phyloP scores from a whole-genome alignment of 768 basidiomycete genomes.

The Mrakia blollopis region DNA sequence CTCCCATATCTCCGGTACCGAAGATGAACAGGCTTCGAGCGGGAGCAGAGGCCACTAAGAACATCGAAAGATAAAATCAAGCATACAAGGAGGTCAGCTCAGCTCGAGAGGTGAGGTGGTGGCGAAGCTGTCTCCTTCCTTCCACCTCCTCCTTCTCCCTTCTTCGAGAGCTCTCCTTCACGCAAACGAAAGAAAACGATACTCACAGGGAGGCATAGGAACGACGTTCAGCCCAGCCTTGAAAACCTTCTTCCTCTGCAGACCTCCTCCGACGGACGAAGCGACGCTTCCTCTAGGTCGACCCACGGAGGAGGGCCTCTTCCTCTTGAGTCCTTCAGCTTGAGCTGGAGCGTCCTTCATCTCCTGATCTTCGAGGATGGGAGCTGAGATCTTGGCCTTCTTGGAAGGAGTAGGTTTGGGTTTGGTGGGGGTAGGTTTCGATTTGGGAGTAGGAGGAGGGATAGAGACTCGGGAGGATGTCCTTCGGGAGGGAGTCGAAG shows the following conservation, averaged over 20 bases:
- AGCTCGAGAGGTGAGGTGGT: background rate
- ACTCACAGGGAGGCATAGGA: slow-evolving; percentile 25
- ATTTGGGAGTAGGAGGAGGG: slow-evolving; percentile 2
- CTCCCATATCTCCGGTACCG: slow-evolving; percentile 89
- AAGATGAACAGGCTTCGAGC: slow-evolving; percentile 60
- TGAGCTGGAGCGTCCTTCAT: background rate
- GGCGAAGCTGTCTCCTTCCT: background rate
- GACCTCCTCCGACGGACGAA: background rate
- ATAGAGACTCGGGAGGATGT: slow-evolving; percentile 17
- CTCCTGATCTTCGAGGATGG: slow-evolving; percentile 3
- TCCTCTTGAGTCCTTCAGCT: slow-evolving; percentile 5
- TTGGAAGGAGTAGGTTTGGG: background rate
- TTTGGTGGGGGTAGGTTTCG: slow-evolving; percentile 7
- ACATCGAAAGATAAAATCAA: background rate
- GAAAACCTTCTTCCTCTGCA: background rate
- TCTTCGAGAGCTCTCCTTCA: too few species aligned
- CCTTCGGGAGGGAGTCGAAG: background rate
- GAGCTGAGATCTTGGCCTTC: background rate
- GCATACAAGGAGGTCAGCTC: background rate
- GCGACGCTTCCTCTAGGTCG: background rate
- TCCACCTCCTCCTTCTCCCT: background rate
- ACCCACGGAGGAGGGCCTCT: slow-evolving; percentile 8
- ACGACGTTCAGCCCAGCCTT: slow-evolving; percentile 15
- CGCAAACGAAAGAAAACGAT: background rate
- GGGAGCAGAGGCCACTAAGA: slow-evolving; percentile 14